Evolutionary conservation across 2,329 filamentous ascomycete species (phyloP).

Genomic region (Cladophialophora exuberans): DNA sequence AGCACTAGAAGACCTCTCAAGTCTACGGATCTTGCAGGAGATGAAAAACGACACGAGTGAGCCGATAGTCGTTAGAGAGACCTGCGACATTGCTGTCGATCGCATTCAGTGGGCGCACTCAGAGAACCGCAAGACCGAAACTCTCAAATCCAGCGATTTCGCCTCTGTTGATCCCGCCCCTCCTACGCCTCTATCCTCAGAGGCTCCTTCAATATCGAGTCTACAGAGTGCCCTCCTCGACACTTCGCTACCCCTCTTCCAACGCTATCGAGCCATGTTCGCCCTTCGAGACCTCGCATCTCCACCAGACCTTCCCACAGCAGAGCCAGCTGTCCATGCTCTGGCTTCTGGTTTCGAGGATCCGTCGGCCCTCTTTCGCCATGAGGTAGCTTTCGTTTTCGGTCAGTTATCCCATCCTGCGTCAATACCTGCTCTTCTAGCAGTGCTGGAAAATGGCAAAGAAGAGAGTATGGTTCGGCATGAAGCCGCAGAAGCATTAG

Average conservation of each 20-base stretch:
- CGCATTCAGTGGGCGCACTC: conserved; percentile 92
- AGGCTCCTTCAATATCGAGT: conserved; percentile 67
- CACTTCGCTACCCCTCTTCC: conserved; percentile 77
- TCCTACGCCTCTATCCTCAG: conserved; percentile 72
- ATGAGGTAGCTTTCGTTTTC: conserved; percentile 98
- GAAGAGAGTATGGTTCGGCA: conserved; percentile 97
- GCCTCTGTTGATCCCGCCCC: conserved; percentile 94
- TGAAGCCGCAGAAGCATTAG: conserved; percentile 94
- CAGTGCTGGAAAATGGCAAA: conserved; percentile 73
- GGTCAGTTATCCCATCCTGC: conserved; percentile 94
- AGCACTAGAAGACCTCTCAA: conserved; percentile 75
- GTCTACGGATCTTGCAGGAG: conserved; percentile 72
- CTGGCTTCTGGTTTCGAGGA: conserved; percentile 85
- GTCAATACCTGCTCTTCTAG: conserved; percentile 87
- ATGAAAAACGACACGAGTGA: conserved; percentile 77
- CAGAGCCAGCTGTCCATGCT: conserved; percentile 81
- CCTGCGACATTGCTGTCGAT: conserved; percentile 94
- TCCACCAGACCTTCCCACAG: conserved; percentile 86
- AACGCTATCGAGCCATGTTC: conserved; percentile 97
- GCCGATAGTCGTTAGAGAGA: conserved; percentile 83
- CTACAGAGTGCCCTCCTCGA: conserved; percentile 80
- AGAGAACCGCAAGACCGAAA: conserved; percentile 70
- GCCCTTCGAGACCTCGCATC: conserved; percentile 92
- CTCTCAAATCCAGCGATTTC: conserved; percentile 86
- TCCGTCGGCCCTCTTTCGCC: conserved; percentile 87